Evolutionary conservation across 2,329 filamentous ascomycete genomes (phyloP).

Genomic region (Leptographium galeiforme): DNA sequence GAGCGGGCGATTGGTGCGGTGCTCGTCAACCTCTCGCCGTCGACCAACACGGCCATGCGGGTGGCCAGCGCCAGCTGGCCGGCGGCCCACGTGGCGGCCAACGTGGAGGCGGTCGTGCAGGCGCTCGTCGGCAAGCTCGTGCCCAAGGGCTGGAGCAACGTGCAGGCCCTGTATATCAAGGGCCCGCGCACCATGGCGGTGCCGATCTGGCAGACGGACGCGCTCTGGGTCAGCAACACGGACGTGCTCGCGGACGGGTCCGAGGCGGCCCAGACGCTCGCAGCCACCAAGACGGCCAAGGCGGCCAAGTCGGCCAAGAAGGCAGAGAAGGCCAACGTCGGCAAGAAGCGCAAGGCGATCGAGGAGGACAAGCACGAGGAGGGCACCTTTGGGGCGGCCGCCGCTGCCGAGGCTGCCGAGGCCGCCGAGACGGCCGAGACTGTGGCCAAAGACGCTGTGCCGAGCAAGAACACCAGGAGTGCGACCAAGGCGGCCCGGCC

Average conservation of each 20-base stretch:
- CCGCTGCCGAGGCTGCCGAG: slow-evolving; percentile 24
- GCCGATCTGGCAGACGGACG: slow-evolving; percentile 87
- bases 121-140: slow-evolving; percentile 67
- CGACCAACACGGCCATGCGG: slow-evolving; percentile 66
- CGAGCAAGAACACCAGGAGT: slow-evolving; percentile 28
- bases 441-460: slow-evolving; percentile 32
- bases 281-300: slow-evolving; percentile 18
- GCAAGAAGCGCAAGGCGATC: slow-evolving; percentile 50
- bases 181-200: slow-evolving; percentile 75
- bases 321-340: slow-evolving; percentile 40
- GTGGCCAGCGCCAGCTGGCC: slow-evolving; percentile 66
- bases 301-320: slow-evolving; percentile 19
- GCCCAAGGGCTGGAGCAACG: slow-evolving; percentile 75
- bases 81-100: slow-evolving; percentile 64
- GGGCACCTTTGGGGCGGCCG: slow-evolving; percentile 24
- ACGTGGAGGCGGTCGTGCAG: slow-evolving; percentile 59
- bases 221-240: slow-evolving; percentile 73
- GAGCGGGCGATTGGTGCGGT: slow-evolving; percentile 64
- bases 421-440: slow-evolving; percentile 34
- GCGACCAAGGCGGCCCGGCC: slow-evolving; percentile 35
- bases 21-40: slow-evolving; percentile 65
- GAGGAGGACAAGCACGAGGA: slow-evolving; percentile 15
- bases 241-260: slow-evolving; percentile 49
- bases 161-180: slow-evolving; percentile 80
- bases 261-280: slow-evolving; percentile 31